These are phyloP conservation scores for Pleurotus giganteus DNA, from an alignment of 768 basidiomycete species.

Conservation along the genomic window DNA sequence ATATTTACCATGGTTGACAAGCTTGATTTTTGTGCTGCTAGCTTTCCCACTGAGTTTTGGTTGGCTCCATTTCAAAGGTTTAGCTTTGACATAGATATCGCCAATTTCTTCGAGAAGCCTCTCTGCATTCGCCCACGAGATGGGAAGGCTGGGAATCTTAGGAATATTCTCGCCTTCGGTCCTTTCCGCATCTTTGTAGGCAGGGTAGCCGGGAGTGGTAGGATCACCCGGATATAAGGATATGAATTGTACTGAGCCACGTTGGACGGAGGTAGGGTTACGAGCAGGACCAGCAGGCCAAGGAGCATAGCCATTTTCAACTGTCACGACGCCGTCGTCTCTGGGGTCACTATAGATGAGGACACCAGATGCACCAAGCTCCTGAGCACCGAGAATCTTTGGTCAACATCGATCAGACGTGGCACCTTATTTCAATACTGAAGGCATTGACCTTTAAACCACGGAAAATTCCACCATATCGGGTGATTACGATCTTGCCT, in stretches of 20 bases:
- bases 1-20: conserved; percentile 53
- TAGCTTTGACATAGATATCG: conserved; percentile 26
- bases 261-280: conserved; percentile 79
- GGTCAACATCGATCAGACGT: conserved; percentile 11
- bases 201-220: conserved; percentile 83
- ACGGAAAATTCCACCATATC: conserved; percentile 77
- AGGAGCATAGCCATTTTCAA: conserved; percentile 69
- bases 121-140: conserved; percentile 83
- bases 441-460: conserved; percentile 69
- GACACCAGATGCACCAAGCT: conserved; percentile 73
- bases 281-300: conserved; percentile 89
- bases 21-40: conserved; percentile 46
- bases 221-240: conserved; percentile 73
- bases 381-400: conserved; percentile 80
- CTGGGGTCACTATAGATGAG: conserved; percentile 85
- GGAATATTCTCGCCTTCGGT: conserved; percentile 61
- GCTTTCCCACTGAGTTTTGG: conserved; percentile 42
- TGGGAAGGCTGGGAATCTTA: conserved; percentile 81
- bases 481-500: conserved; percentile 74
- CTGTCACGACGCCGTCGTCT: conserved; percentile 80
- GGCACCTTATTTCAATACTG: conserved; percentile 10
- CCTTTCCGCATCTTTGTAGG: conserved; percentile 79
- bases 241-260: conserved; percentile 79
- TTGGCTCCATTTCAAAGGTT: conserved; percentile 20
- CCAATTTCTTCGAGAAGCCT: conserved; percentile 59